phyloP scores from a whole-genome alignment of 768 basidiomycete genomes.

The Stropharia rugosoannulata region DNA sequence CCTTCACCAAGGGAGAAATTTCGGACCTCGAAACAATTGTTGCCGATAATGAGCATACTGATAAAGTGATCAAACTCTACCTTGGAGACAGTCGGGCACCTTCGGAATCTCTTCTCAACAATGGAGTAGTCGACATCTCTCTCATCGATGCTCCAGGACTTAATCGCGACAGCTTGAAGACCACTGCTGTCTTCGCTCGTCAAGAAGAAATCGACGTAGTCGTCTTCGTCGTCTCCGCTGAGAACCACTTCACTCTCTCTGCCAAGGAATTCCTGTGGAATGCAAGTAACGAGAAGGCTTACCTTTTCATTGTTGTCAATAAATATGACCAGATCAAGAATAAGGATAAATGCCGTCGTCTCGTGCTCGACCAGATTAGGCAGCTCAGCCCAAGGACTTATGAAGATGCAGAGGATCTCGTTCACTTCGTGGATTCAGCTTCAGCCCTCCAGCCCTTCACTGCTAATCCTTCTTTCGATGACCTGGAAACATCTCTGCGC shows the following conservation, averaged over 20 bases:
- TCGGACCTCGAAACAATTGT: constrained; percentile 78
- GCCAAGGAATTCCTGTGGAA: constrained; percentile 92
- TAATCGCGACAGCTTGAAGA: constrained; percentile 93
- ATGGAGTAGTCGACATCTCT: constrained; percentile 95
- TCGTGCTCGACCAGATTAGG: constrained; percentile 92
- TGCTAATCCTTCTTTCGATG: constrained; percentile 72
- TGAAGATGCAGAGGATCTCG: constrained; percentile 88
- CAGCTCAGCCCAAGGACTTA: constrained; percentile 90
- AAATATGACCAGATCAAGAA: constrained; percentile 95
- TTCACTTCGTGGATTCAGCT: constrained; percentile 97
- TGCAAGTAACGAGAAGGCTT: constrained; percentile 96
- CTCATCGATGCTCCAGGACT: constrained; percentile 98
- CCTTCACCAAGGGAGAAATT: constrained; percentile 69
- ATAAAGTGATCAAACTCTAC: constrained; percentile 85
- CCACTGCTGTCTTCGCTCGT: constrained; percentile 91
- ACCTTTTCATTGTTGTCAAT: constrained; percentile 98
- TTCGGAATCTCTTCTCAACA: constrained; percentile 85
- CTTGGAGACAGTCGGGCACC: constrained; percentile 78
- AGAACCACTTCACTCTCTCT: constrained; percentile 97
- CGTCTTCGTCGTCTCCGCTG: constrained; percentile 96
- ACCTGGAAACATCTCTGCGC: constrained; percentile 86
- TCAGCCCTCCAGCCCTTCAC: constrained; percentile 65
- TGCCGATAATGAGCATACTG: constrained; percentile 67
- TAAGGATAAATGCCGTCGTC: constrained; percentile 87
- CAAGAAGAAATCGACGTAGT: constrained; percentile 99